Conservation (phyloP, 129 eudicot species). For the Tanacetum coccineum region DNA sequence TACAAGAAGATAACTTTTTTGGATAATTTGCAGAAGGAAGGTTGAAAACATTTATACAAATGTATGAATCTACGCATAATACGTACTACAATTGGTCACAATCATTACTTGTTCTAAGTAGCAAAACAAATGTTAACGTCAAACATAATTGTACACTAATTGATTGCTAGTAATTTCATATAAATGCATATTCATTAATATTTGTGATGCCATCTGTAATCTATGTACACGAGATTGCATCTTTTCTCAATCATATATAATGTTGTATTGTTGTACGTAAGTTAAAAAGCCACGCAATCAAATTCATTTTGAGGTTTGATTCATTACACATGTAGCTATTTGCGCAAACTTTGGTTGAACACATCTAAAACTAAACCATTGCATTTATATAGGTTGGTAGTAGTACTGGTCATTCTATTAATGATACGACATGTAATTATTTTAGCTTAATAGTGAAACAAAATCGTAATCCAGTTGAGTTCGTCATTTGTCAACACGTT, state of each 20-base stretch:
- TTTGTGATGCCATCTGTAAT: slow-evolving; percentile 8
- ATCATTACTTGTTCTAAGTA: slow-evolving; percentile 17
- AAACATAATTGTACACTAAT: slow-evolving; percentile 16
- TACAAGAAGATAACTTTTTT: too few relatives aligned
- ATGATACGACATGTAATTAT: slow-evolving; percentile 5
- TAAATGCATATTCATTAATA: background rate
- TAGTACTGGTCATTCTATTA: background rate
- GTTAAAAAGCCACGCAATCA: slow-evolving; percentile 22
- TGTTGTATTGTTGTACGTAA: background rate
- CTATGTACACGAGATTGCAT: slow-evolving; percentile 7
- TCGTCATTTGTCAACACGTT: background rate
- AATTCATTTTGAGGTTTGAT: slow-evolving; percentile 8
- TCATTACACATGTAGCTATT: slow-evolving; percentile 16
- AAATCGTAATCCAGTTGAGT: background rate
- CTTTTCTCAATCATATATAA: slow-evolving; percentile 19
- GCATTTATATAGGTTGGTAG: slow-evolving; percentile 26
- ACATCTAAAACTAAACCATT: slow-evolving; percentile 18
- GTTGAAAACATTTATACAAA: too few relatives aligned
- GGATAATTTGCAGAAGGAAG: too few relatives aligned
- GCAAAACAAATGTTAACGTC: slow-evolving; percentile 15
- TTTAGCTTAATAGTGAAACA: slow-evolving; percentile 11
- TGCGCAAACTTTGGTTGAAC: background rate
- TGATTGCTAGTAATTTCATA: slow-evolving; percentile 17
- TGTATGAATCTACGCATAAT: background rate
- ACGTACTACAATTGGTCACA: background rate